phyloP scores from a whole-genome alignment of 805 yeast genomes.

The Priceomyces haplophilus region DNA sequence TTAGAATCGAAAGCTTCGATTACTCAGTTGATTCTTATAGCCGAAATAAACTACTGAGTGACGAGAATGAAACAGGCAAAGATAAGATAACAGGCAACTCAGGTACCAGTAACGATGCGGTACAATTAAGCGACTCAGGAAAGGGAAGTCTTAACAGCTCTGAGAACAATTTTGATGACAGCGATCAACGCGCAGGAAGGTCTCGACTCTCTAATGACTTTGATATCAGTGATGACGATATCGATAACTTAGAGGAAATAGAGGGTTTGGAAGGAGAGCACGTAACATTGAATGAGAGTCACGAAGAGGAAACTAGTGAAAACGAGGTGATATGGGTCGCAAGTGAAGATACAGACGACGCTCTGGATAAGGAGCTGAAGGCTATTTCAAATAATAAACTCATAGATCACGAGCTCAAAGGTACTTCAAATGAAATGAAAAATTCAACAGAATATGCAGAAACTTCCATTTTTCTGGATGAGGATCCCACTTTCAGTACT shows the following conservation, averaged over 20 bases:
- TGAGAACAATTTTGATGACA: background rate
- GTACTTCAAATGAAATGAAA: too few relatives aligned
- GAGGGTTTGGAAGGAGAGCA: background rate
- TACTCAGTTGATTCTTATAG: background rate
- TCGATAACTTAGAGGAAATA: constrained; percentile 5
- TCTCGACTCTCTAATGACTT: background rate
- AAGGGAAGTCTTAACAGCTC: background rate
- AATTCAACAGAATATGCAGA: background rate
- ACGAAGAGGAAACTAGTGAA: constrained; percentile 1
- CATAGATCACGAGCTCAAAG: background rate
- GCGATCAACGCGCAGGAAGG: background rate
- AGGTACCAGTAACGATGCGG: background rate
- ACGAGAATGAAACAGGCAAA: constrained; percentile 5
- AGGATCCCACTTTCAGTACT: too few relatives aligned
- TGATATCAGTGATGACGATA: constrained; percentile 7
- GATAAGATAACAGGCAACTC: background rate
- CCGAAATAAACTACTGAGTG: background rate
- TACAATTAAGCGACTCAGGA: background rate
- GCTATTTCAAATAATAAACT: background rate
- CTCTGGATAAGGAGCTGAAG: background rate
- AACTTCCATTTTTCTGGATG: too few relatives aligned
- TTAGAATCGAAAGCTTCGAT: constrained; percentile 8
- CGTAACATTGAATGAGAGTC: background rate
- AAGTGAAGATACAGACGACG: background rate
- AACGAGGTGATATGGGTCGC: too few relatives aligned